phyloP scores from a whole-genome alignment of 2,329 filamentous ascomycete species.

The Pseudogymnoascus sp. region DNA sequence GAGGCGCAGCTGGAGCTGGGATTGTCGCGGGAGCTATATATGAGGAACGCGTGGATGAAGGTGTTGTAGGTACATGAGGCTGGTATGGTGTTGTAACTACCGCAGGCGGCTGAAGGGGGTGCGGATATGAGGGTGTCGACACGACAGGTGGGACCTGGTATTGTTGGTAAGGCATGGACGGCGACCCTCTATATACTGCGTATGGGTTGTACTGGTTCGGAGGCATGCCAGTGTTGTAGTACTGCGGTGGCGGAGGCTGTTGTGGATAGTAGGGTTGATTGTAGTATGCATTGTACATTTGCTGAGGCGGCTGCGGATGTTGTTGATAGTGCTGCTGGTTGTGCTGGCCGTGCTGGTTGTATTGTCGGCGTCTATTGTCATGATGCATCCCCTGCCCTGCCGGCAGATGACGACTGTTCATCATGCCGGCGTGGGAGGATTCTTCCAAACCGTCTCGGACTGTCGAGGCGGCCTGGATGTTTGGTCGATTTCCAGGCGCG shows the following conservation, averaged over 20 bases:
- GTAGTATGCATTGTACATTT: constrained; percentile 49
- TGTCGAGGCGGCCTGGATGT: constrained; percentile 18
- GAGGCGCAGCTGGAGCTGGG: constrained; percentile 37
- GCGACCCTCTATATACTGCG: constrained; percentile 40
- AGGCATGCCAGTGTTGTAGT: constrained; percentile 46
- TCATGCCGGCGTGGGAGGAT: constrained; percentile 61
- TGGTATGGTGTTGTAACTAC: constrained; percentile 51
- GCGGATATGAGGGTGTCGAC: constrained; percentile 40
- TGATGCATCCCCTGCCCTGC: constrained; percentile 54
- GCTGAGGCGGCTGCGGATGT: constrained; percentile 30
- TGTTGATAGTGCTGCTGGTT: constrained; percentile 22
- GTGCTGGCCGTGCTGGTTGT: constrained; percentile 20
- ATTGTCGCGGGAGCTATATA: constrained; percentile 27
- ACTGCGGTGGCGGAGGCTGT: constrained; percentile 50
- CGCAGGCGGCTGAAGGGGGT: constrained; percentile 38
- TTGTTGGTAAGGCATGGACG: constrained; percentile 44
- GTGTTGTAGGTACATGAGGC: constrained; percentile 39
- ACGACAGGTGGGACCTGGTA: constrained; percentile 39
- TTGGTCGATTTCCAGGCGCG: neutral
- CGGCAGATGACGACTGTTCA: constrained; percentile 71
- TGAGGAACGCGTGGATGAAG: constrained; percentile 29
- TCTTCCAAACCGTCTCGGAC: constrained; percentile 21
- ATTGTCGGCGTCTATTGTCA: constrained; percentile 27
- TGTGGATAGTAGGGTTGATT: constrained; percentile 44
- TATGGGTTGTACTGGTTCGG: constrained; percentile 43